Evolutionary conservation across 78 protist genomes (phyloP).

Genomic region (Salpingoeca rosetta): DNA sequence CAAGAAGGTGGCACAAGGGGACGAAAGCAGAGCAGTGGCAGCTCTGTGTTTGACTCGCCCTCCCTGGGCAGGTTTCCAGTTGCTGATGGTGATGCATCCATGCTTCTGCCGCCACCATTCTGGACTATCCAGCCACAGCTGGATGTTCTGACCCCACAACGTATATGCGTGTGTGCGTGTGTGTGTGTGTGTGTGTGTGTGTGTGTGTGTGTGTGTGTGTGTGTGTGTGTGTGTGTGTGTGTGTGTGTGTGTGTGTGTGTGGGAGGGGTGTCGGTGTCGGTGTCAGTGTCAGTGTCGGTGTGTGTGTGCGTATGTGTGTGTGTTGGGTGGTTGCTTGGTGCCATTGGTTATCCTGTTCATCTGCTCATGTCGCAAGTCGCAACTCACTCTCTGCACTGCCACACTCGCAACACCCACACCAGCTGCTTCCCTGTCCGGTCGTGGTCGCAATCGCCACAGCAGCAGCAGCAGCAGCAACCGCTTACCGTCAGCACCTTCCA

Average conservation of each 20-base stretch:
- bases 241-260: neutral
- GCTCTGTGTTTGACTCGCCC: too few relatives aligned
- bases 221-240: slow-evolving; percentile 20
- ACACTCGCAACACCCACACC: too few relatives aligned
- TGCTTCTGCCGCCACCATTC: too few relatives aligned
- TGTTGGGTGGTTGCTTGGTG: neutral
- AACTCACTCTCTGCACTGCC: neutral
- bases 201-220: slow-evolving; percentile 20
- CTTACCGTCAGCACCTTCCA: too few relatives aligned
- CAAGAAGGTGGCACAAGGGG: too few relatives aligned
- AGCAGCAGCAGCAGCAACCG: too few relatives aligned
- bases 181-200: slow-evolving; percentile 23
- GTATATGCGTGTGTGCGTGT: slow-evolving; percentile 13
- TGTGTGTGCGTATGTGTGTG: neutral
- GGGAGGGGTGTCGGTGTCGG: neutral
- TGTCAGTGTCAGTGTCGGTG: neutral
- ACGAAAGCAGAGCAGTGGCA: too few relatives aligned
- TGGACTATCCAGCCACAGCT: too few relatives aligned
- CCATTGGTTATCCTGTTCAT: neutral
- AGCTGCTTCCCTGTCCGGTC: neutral
- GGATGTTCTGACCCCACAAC: too few relatives aligned
- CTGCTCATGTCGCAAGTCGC: neutral
- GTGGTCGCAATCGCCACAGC: neutral
- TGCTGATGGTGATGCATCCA: too few relatives aligned
- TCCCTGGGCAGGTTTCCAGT: too few relatives aligned